Evolutionary conservation across 1,284 basidiomycete genomes (phyloP).

Genomic region (Anthracocystis setariae): DNA sequence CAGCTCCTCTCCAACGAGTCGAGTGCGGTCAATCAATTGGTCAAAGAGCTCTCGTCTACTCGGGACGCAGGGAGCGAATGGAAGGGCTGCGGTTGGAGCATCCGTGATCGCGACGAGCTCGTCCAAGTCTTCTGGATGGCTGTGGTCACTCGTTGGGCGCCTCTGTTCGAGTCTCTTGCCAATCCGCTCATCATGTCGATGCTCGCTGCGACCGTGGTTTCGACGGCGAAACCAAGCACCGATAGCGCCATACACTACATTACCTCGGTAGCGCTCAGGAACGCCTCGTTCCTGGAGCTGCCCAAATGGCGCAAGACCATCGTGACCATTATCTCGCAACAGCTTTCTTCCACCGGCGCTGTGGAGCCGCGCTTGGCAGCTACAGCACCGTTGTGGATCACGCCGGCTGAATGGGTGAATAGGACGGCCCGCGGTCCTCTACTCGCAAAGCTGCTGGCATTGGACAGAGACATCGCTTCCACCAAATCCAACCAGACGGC

Average conservation of each 20-base stretch:
- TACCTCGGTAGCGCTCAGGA: conserved; percentile 20
- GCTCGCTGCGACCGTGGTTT: conserved; percentile 20
- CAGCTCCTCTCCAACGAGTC: conserved; percentile 7
- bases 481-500: not conserved
- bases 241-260: conserved; percentile 16
- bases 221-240: conserved; percentile 4
- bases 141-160: conserved; percentile 45
- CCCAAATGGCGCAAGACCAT: conserved; percentile 42
- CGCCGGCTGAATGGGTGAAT: conserved; percentile 34
- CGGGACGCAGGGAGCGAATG: not conserved
- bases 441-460: conserved; percentile 19
- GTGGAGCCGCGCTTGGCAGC: conserved; percentile 14
- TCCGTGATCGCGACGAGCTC: conserved; percentile 9
- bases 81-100: conserved; percentile 15
- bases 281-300: conserved; percentile 54
- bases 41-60: conserved; percentile 6
- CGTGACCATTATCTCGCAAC: conserved; percentile 7
- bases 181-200: conserved; percentile 1
- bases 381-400: conserved; percentile 17
- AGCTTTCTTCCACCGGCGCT: conserved; percentile 1
- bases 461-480: conserved; percentile 19
- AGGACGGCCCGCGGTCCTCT: conserved; percentile 25
- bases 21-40: conserved; percentile 6
- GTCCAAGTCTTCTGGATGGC: conserved; percentile 47
- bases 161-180: conserved; percentile 34